phyloP scores from a whole-genome alignment of 225 moss, liverwort and hornwort species.

The Lunularia cruciata region DNA sequence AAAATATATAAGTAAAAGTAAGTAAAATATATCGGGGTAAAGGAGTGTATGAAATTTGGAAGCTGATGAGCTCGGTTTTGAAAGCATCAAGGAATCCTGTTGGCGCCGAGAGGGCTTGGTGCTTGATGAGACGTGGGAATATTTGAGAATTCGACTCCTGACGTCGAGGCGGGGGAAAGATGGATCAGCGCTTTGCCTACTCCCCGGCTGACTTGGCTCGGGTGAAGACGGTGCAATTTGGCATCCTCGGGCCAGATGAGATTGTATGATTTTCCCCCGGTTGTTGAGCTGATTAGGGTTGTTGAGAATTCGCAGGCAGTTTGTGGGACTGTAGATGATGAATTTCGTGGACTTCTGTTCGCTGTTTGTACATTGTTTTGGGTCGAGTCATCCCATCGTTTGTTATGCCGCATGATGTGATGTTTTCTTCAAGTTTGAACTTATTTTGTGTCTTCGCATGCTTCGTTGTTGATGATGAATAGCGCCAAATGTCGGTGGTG shows the following conservation, averaged over 20 bases:
- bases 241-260: conserved; percentile 97
- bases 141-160: neutral
- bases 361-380: neutral
- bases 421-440: neutral
- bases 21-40: neutral
- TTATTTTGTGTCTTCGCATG: neutral
- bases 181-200: conserved; percentile 98
- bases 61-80: neutral
- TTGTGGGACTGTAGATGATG: too few species aligned
- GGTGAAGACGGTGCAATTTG: conserved; percentile 97
- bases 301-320: neutral
- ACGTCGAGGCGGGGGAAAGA: conserved; percentile 13
- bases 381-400: neutral
- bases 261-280: conserved; percentile 55
- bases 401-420: neutral
- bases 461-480: conserved; percentile 20
- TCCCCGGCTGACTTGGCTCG: conserved; percentile 98
- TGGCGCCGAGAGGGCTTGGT: neutral
- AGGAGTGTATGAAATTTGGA: too few species aligned
- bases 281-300: neutral
- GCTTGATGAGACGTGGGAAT: neutral
- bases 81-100: neutral
- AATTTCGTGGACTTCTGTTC: neutral
- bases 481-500: conserved; percentile 99
- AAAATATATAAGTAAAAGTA: neutral